Conservation (phyloP, 1,284 basidiomycete species). For the Malassezia obtusa region DNA sequence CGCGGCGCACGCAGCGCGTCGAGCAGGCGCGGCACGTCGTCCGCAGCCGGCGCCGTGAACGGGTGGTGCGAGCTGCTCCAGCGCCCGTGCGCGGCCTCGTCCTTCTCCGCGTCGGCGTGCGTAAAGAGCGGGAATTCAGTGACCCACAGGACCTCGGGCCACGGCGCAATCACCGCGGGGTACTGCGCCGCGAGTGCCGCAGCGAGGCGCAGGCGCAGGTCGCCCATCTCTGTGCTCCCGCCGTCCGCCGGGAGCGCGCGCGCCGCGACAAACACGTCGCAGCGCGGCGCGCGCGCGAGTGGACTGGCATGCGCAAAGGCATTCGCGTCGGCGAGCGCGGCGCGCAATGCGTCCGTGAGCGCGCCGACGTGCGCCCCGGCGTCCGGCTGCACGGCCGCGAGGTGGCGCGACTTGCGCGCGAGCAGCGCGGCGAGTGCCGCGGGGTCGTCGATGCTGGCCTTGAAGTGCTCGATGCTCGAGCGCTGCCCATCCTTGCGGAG, state of each 20-base stretch:
- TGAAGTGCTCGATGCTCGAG: constrained; percentile 28
- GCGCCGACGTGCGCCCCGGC: constrained; percentile 11
- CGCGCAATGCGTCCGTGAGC: constrained; percentile 4
- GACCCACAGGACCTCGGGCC: constrained; percentile 82
- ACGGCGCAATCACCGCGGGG: constrained; percentile 47
- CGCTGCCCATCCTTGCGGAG: constrained; percentile 15
- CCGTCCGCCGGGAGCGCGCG: constrained; percentile 52
- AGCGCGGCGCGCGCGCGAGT: constrained; percentile 50
- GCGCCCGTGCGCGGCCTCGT: constrained; percentile 59
- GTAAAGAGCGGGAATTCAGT: constrained; percentile 94
- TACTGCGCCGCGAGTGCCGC: constrained; percentile 60
- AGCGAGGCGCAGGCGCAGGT: constrained; percentile 59
- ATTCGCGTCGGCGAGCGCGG: constrained; percentile 50
- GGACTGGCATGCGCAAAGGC: constrained; percentile 23
- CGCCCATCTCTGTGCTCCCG: constrained; percentile 74
- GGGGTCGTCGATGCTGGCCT: constrained; percentile 9
- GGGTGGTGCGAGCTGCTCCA: constrained; percentile 89
- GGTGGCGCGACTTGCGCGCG: constrained; percentile 27
- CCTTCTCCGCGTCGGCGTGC: constrained; percentile 74
- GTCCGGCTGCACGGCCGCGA: not conserved
- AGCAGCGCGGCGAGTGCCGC: constrained; percentile 28
- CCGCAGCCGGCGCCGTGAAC: constrained; percentile 87
- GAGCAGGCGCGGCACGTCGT: constrained; percentile 68
- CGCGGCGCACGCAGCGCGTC: constrained; percentile 23
- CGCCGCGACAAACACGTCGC: constrained; percentile 21